Conservation (phyloP, 768 basidiomycete species). For the Tricholoma sp. region DNA sequence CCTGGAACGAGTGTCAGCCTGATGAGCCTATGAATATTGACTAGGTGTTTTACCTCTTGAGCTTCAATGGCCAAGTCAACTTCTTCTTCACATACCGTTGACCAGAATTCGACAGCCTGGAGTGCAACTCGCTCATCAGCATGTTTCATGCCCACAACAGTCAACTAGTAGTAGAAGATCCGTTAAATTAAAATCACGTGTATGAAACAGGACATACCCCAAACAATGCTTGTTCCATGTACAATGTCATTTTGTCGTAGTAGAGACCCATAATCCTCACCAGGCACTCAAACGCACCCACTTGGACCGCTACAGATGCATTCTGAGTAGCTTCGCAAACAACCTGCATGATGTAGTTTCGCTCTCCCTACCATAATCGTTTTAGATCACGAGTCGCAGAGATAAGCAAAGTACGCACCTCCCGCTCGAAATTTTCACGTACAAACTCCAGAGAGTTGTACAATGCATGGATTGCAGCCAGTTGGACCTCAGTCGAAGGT, state of each 20-base stretch:
- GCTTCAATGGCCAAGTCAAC: constrained; percentile 88
- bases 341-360: constrained; percentile 99
- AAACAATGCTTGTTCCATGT: constrained; percentile 99
- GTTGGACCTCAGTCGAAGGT: constrained; percentile 82
- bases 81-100: constrained; percentile 97
- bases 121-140: constrained; percentile 85
- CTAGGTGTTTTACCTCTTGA: constrained; percentile 59
- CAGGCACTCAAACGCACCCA: constrained; percentile 93
- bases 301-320: constrained; percentile 71
- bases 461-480: constrained; percentile 88
- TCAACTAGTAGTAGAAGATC: constrained; percentile 58
- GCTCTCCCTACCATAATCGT: constrained; percentile 67
- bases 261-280: constrained; percentile 97
- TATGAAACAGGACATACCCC: constrained; percentile 56
- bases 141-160: constrained; percentile 97
- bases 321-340: constrained; percentile 98
- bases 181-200: constrained; percentile 13
- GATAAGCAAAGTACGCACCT: constrained; percentile 50
- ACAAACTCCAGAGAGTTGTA: constrained; percentile 97
- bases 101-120: constrained; percentile 99
- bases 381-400: constrained; percentile 7
- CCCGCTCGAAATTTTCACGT: constrained; percentile 95
- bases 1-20: constrained; percentile 39
- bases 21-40: neutral
- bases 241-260: constrained; percentile 98